These are phyloP conservation scores for Gossypium mustelinum DNA, from an alignment of 345 rosid genomes.

Conservation along the genomic window DNA sequence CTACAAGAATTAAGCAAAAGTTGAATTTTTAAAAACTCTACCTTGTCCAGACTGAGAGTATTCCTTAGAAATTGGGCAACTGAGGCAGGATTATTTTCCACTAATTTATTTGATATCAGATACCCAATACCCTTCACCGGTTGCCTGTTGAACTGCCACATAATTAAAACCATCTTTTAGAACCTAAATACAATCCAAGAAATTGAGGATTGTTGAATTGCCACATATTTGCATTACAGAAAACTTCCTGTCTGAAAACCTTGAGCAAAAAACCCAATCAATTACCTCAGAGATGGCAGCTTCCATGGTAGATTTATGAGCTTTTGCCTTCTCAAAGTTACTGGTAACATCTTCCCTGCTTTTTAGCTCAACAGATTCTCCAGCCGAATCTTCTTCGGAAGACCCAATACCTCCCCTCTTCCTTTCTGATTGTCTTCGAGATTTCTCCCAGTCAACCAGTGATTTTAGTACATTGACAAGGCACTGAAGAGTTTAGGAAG, in stretches of 20 bases:
- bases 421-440: slow-evolving; percentile 42
- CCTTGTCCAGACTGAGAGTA: slow-evolving; percentile 78
- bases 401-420: slow-evolving; percentile 39
- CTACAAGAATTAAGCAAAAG: slow-evolving; percentile 20
- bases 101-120: slow-evolving; percentile 71
- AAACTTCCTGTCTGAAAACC: background rate
- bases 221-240: background rate
- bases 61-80: slow-evolving; percentile 86
- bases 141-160: slow-evolving; percentile 85
- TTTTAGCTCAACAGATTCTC: slow-evolving; percentile 49
- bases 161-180: slow-evolving; percentile 22
- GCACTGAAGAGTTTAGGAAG: slow-evolving; percentile 53
- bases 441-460: slow-evolving; percentile 91
- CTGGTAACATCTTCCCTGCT: slow-evolving; percentile 65
- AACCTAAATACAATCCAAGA: slow-evolving; percentile 12
- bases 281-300: slow-evolving; percentile 85
- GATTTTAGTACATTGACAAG: slow-evolving; percentile 86
- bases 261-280: slow-evolving; percentile 12
- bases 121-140: slow-evolving; percentile 73
- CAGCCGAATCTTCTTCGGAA: slow-evolving; percentile 34
- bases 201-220: background rate
- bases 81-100: slow-evolving; percentile 71
- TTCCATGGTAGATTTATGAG: slow-evolving; percentile 93
- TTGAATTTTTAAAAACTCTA: slow-evolving; percentile 24
- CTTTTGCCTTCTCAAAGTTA: slow-evolving; percentile 92